Evolutionary conservation across 352 stramenopile species (phyloP).

Genomic region (Phytopythium helicoides): DNA sequence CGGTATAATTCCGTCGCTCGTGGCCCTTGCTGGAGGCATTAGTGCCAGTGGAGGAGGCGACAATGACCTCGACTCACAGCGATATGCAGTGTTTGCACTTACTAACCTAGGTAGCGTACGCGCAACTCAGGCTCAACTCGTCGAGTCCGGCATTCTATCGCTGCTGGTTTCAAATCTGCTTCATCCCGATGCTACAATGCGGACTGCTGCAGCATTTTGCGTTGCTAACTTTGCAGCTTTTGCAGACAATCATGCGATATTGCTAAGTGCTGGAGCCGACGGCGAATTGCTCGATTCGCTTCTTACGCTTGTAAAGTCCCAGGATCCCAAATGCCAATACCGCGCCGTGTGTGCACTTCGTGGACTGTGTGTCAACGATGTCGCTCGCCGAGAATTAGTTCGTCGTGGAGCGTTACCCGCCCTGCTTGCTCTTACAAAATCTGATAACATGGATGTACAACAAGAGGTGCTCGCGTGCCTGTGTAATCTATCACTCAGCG

Average conservation of each 20-base stretch:
- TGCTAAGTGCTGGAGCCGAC: slow-evolving; percentile 50
- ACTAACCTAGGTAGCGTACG: slow-evolving; percentile 91
- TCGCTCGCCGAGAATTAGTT: slow-evolving; percentile 90
- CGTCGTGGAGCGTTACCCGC: slow-evolving; percentile 78
- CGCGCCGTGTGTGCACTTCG: slow-evolving; percentile 89
- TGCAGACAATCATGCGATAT: slow-evolving; percentile 84
- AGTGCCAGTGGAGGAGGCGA: not conserved
- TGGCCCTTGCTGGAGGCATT: slow-evolving; percentile 78
- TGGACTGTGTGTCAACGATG: slow-evolving; percentile 88
- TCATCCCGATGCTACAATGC: slow-evolving; percentile 78
- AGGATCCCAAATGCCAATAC: slow-evolving; percentile 86
- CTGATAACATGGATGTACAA: slow-evolving; percentile 93
- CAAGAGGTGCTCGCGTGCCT: slow-evolving; percentile 95
- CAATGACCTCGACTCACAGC: slow-evolving; percentile 88
- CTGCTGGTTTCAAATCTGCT: slow-evolving; percentile 73
- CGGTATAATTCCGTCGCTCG: slow-evolving; percentile 84
- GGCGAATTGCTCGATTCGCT: slow-evolving; percentile 49
- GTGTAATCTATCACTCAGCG: slow-evolving; percentile 96
- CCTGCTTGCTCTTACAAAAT: slow-evolving; percentile 89
- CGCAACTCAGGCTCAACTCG: slow-evolving; percentile 80
- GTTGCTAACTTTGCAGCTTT: slow-evolving; percentile 95
- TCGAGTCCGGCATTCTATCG: slow-evolving; percentile 69
- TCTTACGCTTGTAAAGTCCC: slow-evolving; percentile 49
- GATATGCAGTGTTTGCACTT: slow-evolving; percentile 92
- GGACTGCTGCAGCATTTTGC: slow-evolving; percentile 90